Conservation (phyloP, 768 basidiomycete genomes). For the Mycena maculata region DNA sequence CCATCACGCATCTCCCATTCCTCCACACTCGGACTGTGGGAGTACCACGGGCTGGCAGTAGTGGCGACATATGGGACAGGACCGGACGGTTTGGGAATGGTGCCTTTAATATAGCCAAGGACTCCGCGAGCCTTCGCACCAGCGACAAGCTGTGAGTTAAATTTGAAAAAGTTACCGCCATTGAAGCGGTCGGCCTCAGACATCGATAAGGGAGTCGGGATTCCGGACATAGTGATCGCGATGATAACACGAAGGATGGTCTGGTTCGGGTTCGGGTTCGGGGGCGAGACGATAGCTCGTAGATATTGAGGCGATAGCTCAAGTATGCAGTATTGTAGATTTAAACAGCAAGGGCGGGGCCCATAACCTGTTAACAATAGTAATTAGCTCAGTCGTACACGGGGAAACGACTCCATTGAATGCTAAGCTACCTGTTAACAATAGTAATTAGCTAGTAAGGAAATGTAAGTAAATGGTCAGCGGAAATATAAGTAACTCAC, state of each 20-base stretch:
- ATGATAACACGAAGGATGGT: not conserved
- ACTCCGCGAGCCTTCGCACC: conserved; percentile 2
- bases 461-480: no score
- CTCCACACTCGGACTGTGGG: not conserved
- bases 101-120: no score
- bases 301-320: no score
- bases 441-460: no score
- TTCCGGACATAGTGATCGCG: not conserved
- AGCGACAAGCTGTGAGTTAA: not conserved
- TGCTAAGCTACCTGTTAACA: no score
- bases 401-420: no score
- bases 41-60: conserved; percentile 3
- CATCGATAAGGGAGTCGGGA: not conserved
- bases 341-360: conserved; percentile 8
- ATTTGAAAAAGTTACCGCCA: not conserved
- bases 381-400: not conserved
- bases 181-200: not conserved
- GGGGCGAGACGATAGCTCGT: no score
- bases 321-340: not conserved
- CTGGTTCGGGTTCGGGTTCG: no score
- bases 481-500: no score
- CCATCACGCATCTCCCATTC: conserved; percentile 3
- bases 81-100: no score
- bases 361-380: conserved; percentile 6
- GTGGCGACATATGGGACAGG: no score